Base-by-base conservation (phyloP, 1,139 yeast species). In the Scheffersomyces segobiensis region DNA sequence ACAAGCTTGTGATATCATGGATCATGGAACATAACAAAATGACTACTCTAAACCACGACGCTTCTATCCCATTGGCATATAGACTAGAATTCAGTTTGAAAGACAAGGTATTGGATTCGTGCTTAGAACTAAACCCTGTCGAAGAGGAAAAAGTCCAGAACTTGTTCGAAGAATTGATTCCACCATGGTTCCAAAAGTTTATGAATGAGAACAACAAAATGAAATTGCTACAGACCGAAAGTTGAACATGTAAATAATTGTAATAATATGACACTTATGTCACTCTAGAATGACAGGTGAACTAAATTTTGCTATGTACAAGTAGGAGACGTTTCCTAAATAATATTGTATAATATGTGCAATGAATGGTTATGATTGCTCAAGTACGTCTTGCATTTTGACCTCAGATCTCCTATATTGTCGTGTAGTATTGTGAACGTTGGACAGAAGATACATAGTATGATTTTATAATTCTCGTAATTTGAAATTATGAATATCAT, bases 171-270 rank as follows among this genome's bases (percentile, higher is more conserved):
- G 59, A 59, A 32, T 55, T 61, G 6, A 53, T 68, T 20, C 71
- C 71, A 12, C 54, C 59, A 32, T 66, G 67, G 69, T 68, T 68
- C 55, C 68, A 65, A 53, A 52, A 54, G 49, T 66, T 61, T 54
- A 49, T 60, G 22, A 59, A 57, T 47, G 24, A 46, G 19, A 20
- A 20, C 5, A 42, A 42, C 3, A 46, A 19, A n/a, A 6, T n/a
- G 14, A 32, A 20, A 10, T 18, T n/a, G 12, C 26, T 48, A 48
- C 26, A 20, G 26, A 8, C 10, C 19, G 19, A 12, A 3, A 7
- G 24, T 14, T 8, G 4, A 8, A 48, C 26, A 48, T 48, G 19
- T 19, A 19, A 20, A 48, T 8, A 48, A 48, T 20, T 19, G 42
- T 32, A 32, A 32, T 32, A 32, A 32, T 32, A 32, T 32, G 42